Percentiles rank a stretch among this genome's conserved stretches.
phyloP scores from a whole-genome alignment of 495 filamentous ascomycete species.

The Trichocladium antarcticum region DNA sequence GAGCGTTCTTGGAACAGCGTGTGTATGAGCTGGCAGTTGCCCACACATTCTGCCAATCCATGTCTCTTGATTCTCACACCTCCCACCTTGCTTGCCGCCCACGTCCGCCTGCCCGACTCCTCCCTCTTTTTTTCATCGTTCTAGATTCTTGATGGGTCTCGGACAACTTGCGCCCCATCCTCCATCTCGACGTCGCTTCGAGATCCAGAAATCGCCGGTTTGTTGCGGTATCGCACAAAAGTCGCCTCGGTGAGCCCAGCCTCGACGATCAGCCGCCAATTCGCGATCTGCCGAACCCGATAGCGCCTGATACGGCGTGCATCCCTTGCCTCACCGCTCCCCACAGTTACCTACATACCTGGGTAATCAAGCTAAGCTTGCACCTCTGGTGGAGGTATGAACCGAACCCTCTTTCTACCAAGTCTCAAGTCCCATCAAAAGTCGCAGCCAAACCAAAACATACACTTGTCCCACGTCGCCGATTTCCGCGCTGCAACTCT shows the following conservation, averaged over 20 bases:
- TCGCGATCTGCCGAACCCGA: background rate
- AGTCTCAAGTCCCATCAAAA: background rate
- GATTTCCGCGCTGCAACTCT: too few relatives aligned
- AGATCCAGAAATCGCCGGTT: background rate
- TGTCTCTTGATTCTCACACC: conserved; percentile 10
- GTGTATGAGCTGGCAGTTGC: conserved; percentile 26
- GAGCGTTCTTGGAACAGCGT: conserved; percentile 24
- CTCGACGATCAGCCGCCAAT: background rate
- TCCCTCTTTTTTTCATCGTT: conserved; percentile 1
- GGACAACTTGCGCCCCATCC: too few relatives aligned
- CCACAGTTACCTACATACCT: conserved; percentile 14
- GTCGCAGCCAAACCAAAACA: too few relatives aligned
- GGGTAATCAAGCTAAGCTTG: conserved; percentile 17
- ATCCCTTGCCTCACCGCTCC: conserved; percentile 9
- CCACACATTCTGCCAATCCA: conserved; percentile 10
- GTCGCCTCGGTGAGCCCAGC: background rate
- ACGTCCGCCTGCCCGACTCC: background rate
- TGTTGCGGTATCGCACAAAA: background rate
- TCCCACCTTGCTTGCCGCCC: conserved; percentile 1
- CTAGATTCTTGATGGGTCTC: background rate
- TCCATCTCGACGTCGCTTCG: background rate
- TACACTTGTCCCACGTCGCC: too few relatives aligned
- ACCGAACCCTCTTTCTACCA: background rate
- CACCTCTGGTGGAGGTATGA: conserved; percentile 16
- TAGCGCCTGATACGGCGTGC: background rate